Evolutionary conservation across 352 stramenopile genomes (phyloP), one percentile per base, ranked within the genome.

Genomic region (Phytopythium litorale): DNA sequence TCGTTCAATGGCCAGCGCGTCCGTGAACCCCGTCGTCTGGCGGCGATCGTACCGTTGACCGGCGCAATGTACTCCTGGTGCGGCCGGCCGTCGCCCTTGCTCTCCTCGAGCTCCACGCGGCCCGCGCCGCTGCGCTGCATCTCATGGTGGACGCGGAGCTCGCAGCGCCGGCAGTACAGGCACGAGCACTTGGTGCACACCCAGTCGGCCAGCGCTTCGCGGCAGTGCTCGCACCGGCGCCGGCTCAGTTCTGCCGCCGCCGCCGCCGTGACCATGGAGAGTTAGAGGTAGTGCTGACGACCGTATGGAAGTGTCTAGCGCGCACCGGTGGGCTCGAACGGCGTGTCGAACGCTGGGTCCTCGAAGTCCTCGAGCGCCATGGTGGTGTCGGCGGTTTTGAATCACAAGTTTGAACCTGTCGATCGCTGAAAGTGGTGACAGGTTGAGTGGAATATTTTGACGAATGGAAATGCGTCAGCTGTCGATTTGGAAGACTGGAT

Each of bases 131-230:
- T 35, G 42, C 35, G 58, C 13, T 67, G 70, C 7, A 79, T 43
- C 37, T 70, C 52, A 50, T 72, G 70, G 72, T 91, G 82, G 6
- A 72, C 69, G 18, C 61, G 25, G 16, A 68, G 43, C 65, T 89
- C 79, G 49, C 82, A 92, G 15, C 50, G 38, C 2, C 25, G 50
- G 50, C 82, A 92, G 50, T 78, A 85, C 32, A 70, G 69, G 28
- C 78, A 67, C 35, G 63, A 53, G 58, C 81, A 91, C 56, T 64
- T 65, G 42, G 65, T 37, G 60, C 81, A 91, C 40, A 75, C 64
- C 46, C 80, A 68, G 21, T 75, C 66, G 13, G 80, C 82, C 32
- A 76, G 71, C 23, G 66, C 65, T 4, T 63, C 53, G 23, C 21
- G 49, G 62, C 80, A 89, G 62, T 67, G 59, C 32, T 71, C 56